phyloP scores from a whole-genome alignment of 176 grass and related monocot species.

The Panicum miliaceum region DNA sequence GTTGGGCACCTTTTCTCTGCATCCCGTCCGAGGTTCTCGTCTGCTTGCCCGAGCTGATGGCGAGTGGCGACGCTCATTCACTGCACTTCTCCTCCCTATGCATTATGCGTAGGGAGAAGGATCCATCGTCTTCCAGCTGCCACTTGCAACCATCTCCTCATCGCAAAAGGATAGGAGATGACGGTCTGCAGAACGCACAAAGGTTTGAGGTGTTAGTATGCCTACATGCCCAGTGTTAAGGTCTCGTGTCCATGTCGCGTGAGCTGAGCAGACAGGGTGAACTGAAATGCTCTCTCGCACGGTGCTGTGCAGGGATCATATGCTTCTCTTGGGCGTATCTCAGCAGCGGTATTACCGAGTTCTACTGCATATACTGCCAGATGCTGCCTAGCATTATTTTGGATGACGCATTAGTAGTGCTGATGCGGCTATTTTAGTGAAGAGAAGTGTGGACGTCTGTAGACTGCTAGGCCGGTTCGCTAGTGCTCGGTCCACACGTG shows the following conservation, averaged over 20 bases:
- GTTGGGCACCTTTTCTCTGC: background rate
- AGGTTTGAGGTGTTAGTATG: background rate
- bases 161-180: background rate
- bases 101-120: background rate
- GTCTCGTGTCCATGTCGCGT: constrained; percentile 11
- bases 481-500: background rate
- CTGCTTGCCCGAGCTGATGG: background rate
- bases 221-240: too few relatives aligned
- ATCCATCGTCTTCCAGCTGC: background rate
- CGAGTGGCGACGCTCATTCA: background rate
- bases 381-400: background rate
- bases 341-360: background rate
- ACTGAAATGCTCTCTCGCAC: background rate
- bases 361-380: background rate
- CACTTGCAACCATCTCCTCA: background rate
- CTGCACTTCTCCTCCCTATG: background rate
- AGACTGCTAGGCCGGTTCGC: background rate
- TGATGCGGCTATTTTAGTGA: background rate
- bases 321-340: constrained; percentile 29
- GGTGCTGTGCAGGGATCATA: constrained; percentile 2
- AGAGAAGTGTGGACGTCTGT: constrained; percentile 17
- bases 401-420: background rate
- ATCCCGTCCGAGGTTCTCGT: constrained; percentile 2
- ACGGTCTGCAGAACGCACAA: background rate
- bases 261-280: background rate